Percentiles rank a stretch among this genome's conserved stretches.
These are phyloP conservation scores for Melastoma candidum DNA, from an alignment of 441 rosid species.

Conservation along the genomic window DNA sequence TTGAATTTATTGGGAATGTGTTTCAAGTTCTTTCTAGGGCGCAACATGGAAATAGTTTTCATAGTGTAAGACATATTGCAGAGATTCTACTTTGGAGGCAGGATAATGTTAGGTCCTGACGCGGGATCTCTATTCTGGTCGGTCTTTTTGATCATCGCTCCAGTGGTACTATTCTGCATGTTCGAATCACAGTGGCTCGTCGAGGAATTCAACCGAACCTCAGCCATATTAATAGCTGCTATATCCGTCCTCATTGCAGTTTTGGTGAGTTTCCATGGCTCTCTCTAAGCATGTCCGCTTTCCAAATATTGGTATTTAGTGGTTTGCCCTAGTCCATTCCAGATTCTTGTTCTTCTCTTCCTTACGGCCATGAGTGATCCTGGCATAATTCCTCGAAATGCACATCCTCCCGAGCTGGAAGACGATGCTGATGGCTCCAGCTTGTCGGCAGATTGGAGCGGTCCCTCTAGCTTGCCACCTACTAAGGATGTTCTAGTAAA, in stretches of 20 bases:
- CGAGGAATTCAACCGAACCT: slow-evolving; percentile 23
- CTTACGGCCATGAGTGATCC: slow-evolving; percentile 78
- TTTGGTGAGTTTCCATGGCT: slow-evolving; percentile 32
- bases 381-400: slow-evolving; percentile 62
- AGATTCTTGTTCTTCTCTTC: slow-evolving; percentile 60
- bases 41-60: too few species aligned
- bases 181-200: slow-evolving; percentile 44
- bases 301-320: neutral
- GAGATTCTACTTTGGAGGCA: slow-evolving; percentile 56
- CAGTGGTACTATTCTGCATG: slow-evolving; percentile 45
- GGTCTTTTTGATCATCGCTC: slow-evolving; percentile 34
- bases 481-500: slow-evolving; percentile 54
- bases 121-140: slow-evolving; percentile 57
- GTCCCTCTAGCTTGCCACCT: slow-evolving; percentile 35
- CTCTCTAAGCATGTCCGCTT: neutral
- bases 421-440: slow-evolving; percentile 34
- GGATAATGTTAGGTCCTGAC: slow-evolving; percentile 67
- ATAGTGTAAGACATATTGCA: slow-evolving; percentile 20
- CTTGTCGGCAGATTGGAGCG: slow-evolving; percentile 31
- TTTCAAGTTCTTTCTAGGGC: neutral
- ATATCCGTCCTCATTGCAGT: slow-evolving; percentile 34
- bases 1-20: neutral
- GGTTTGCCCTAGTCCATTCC: neutral
- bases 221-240: slow-evolving; percentile 28
- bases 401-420: slow-evolving; percentile 15